Percentiles rank a stretch among this genome's conserved stretches.
Evolutionary conservation across 805 yeast species (phyloP).

Genomic region (Candida nanaspora): DNA sequence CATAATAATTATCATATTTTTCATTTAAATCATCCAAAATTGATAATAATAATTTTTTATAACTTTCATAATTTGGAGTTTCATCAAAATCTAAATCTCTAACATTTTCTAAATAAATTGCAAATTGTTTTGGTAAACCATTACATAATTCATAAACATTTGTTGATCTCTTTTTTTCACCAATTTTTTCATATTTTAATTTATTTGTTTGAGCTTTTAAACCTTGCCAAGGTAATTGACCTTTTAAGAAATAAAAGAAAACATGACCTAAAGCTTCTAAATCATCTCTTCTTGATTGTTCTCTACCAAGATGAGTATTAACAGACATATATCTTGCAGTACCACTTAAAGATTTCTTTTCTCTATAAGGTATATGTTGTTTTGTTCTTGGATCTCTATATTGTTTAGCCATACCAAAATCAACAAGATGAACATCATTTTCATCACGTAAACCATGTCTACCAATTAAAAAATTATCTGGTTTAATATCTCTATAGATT

Average conservation of each 20-base stretch:
- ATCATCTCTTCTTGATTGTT: slow-evolving; percentile 94
- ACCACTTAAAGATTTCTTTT: slow-evolving; percentile 91
- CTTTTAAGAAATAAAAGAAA: slow-evolving; percentile 88
- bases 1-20: slow-evolving; percentile 81
- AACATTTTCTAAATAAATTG: slow-evolving; percentile 82
- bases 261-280: slow-evolving; percentile 96
- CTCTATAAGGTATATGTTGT: slow-evolving; percentile 94
- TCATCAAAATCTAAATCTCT: slow-evolving; percentile 89
- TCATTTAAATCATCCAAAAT: slow-evolving; percentile 69
- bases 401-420: slow-evolving; percentile 98
- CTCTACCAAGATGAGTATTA: slow-evolving; percentile 95
- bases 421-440: slow-evolving; percentile 82
- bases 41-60: slow-evolving; percentile 69
- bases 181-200: slow-evolving; percentile 95
- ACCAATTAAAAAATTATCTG: slow-evolving; percentile 93
- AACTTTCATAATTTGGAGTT: slow-evolving; percentile 87
- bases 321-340: slow-evolving; percentile 99
- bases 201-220: slow-evolving; percentile 96
- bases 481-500: slow-evolving; percentile 94
- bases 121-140: slow-evolving; percentile 89
- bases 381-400: slow-evolving; percentile 95
- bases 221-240: slow-evolving; percentile 98
- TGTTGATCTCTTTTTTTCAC: slow-evolving; percentile 90
- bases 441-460: slow-evolving; percentile 80
- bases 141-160: slow-evolving; percentile 78